Evolutionary conservation across 208 protist species (phyloP).

Genomic region (Porcisia deanei): DNA sequence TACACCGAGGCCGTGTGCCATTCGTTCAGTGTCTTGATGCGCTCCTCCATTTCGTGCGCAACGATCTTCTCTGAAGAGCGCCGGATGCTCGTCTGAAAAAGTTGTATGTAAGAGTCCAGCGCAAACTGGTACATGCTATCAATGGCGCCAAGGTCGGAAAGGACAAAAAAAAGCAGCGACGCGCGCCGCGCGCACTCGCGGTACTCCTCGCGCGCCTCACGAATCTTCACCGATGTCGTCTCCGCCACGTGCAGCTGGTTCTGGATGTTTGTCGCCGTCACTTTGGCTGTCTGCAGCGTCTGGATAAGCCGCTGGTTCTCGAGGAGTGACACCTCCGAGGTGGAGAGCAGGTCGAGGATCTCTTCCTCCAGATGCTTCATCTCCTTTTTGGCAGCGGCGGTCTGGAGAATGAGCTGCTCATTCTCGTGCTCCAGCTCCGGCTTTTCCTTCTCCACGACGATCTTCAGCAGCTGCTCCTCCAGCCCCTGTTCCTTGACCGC

Average conservation of each 20-base stretch:
- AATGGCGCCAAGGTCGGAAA: conserved; percentile 96
- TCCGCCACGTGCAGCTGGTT: conserved; percentile 92
- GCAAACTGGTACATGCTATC: conserved; percentile 99
- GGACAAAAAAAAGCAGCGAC: conserved; percentile 98
- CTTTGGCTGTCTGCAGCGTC: conserved; percentile 97
- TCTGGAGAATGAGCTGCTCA: conserved; percentile 95
- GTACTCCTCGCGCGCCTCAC: conserved; percentile 96
- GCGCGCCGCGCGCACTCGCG: conserved; percentile 94
- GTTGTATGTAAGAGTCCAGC: conserved; percentile 96
- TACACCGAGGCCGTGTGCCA: conserved; percentile 98
- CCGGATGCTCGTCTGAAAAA: conserved; percentile 97
- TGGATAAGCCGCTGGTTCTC: conserved; percentile 98
- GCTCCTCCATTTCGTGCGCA: conserved; percentile 86
- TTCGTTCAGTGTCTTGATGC: conserved; percentile 95
- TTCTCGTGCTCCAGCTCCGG: conserved; percentile 98
- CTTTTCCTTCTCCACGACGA: conserved; percentile 97
- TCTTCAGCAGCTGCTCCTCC: conserved; percentile 98
- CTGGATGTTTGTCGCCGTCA: conserved; percentile 95
- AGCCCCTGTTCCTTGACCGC: conserved; percentile 97
- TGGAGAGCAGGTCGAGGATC: conserved; percentile 95
- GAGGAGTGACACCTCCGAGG: conserved; percentile 93
- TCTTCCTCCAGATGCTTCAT: conserved; percentile 98
- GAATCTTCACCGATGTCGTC: conserved; percentile 96
- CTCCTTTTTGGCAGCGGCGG: conserved; percentile 93
- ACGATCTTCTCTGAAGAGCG: conserved; percentile 91